Conservation (phyloP, 768 basidiomycete genomes). For the Lactarius trivialis region DNA sequence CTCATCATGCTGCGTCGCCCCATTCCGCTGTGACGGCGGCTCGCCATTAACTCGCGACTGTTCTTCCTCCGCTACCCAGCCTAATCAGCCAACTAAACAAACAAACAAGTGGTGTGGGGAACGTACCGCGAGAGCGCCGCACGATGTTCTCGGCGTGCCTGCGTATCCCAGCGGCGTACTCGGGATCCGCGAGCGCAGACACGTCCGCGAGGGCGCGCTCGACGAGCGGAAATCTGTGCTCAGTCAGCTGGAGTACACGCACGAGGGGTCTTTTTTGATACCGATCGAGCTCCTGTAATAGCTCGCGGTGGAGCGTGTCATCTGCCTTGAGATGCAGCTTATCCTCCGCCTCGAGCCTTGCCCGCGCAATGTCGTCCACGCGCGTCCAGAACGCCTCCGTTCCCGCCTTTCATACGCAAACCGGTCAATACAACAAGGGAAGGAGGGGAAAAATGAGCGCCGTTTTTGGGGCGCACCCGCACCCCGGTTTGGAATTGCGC, state of each 20-base stretch:
- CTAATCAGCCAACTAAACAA: not conserved
- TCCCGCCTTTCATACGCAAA: constrained; percentile 35
- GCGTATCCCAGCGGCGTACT: constrained; percentile 14
- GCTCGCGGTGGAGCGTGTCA: constrained; percentile 47
- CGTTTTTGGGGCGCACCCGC: constrained; percentile 24
- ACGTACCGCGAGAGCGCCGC: constrained; percentile 6
- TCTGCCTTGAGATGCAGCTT: constrained; percentile 42
- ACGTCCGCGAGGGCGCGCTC: constrained; percentile 20
- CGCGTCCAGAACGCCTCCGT: constrained; percentile 43
- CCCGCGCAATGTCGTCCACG: constrained; percentile 51
- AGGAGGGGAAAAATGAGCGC: no score
- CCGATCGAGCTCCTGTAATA: constrained; percentile 67
- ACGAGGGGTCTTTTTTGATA: constrained; percentile 26
- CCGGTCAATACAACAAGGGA: not conserved
- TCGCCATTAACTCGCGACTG: not conserved
- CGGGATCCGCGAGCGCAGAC: constrained; percentile 16
- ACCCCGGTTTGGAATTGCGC: constrained; percentile 54
- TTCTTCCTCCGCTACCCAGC: not conserved
- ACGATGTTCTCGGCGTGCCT: constrained; percentile 11
- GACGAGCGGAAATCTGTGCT: constrained; percentile 12
- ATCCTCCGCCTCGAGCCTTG: constrained; percentile 44
- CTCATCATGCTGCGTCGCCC: not conserved
- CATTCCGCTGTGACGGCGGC: not conserved
- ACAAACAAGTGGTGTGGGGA: not conserved
- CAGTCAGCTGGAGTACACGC: no score